A percentile compares a stretch with the other conserved stretches of the same genome.
Evolutionary conservation across 192 early-diverging fungal genomes (phyloP).

Genomic region (Paraglomus occultum): DNA sequence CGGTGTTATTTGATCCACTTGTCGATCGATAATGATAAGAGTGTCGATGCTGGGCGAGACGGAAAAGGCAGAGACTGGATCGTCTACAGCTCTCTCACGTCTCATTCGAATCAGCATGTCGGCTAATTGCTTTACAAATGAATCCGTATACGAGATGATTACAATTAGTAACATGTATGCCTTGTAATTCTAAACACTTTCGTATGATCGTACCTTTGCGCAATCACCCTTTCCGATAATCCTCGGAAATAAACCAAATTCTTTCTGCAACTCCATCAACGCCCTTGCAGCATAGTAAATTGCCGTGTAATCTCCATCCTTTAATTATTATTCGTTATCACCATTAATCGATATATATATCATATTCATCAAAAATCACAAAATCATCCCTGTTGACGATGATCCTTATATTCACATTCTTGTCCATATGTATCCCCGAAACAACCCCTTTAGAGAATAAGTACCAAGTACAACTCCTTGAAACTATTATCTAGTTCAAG

Average conservation of each 20-base stretch:
- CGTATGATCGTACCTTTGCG: conserved; percentile 53
- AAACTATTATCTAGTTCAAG: conserved; percentile 84
- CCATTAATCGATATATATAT: background rate
- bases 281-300: conserved; percentile 74
- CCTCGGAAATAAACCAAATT: conserved; percentile 87
- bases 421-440: background rate
- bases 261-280: conserved; percentile 85
- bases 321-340: background rate
- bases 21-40: conserved; percentile 86
- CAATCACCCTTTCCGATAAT: conserved; percentile 88
- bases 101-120: conserved; percentile 86
- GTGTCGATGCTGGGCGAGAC: conserved; percentile 74
- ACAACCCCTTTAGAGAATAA: background rate
- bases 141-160: conserved; percentile 1
- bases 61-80: conserved; percentile 47
- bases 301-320: conserved; percentile 76
- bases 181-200: background rate
- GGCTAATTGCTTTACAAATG: conserved; percentile 46
- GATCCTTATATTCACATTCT: too few species aligned
- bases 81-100: conserved; percentile 64
- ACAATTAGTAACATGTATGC: conserved; percentile 23
- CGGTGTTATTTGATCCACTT: conserved; percentile 88
- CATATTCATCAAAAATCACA: background rate
- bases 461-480: conserved; percentile 75
- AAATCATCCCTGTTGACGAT: background rate